A percentile compares a stretch with the other conserved stretches of the same genome.
Evolutionary conservation across 371 early-diverging fungal species (phyloP).

Genomic region (Gilbertella persicaria): DNA sequence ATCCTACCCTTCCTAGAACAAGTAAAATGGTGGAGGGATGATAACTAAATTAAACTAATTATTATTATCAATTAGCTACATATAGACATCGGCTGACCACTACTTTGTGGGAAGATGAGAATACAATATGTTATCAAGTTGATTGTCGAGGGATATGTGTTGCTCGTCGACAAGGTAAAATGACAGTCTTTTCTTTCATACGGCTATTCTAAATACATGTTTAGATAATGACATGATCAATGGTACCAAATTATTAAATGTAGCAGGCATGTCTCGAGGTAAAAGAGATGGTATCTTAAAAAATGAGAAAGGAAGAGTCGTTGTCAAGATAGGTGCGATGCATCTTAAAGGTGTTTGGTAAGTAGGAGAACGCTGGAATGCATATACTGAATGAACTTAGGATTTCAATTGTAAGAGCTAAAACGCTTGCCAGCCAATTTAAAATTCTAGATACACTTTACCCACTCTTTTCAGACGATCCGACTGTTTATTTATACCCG

Average conservation of each 20-base stretch:
- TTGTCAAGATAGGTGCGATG: slow-evolving; percentile 82
- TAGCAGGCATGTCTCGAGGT: slow-evolving; percentile 78
- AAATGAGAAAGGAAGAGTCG: slow-evolving; percentile 72
- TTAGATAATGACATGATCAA: slow-evolving; percentile 76
- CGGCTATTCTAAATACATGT: not conserved
- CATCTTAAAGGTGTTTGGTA: slow-evolving; percentile 81
- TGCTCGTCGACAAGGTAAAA: slow-evolving; percentile 72
- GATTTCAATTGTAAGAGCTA: slow-evolving; percentile 68
- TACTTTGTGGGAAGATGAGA: slow-evolving; percentile 84
- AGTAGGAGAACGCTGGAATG: not conserved
- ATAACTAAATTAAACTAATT: not conserved
- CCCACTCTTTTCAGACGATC: slow-evolving; percentile 71
- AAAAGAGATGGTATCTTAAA: slow-evolving; percentile 81
- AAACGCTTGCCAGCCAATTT: slow-evolving; percentile 59
- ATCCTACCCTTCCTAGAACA: slow-evolving; percentile 11
- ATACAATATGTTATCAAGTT: slow-evolving; percentile 77
- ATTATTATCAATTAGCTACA: not conserved
- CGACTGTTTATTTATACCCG: slow-evolving; percentile 29
- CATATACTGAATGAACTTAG: slow-evolving; percentile 14
- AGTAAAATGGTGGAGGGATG: not conserved
- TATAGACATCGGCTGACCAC: slow-evolving; percentile 66
- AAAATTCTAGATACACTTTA: slow-evolving; percentile 61
- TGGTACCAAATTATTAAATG: slow-evolving; percentile 79
- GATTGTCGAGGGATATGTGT: slow-evolving; percentile 79
- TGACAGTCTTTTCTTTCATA: not conserved